A percentile compares a stretch with the other conserved stretches of the same genome.
These are phyloP conservation scores for Ocimum tenuiflorum DNA, from an alignment of 257 asterid species.

Conservation along the genomic window DNA sequence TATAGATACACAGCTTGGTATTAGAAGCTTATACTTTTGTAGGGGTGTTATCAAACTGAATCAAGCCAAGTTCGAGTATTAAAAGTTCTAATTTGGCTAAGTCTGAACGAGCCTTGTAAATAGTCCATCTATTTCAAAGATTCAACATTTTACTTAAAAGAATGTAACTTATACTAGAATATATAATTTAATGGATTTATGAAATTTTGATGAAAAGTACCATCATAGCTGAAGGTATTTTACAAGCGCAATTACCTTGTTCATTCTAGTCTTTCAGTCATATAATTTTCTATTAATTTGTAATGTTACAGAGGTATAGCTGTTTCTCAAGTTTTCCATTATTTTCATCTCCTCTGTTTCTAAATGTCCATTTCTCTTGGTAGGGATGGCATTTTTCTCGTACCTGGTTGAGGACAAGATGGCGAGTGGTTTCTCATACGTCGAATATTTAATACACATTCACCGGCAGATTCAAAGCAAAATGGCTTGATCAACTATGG, in stretches of 20 bases:
- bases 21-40: not conserved
- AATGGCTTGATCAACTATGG: slow-evolving; percentile 51
- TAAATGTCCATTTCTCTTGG: not conserved
- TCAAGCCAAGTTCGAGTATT: not conserved
- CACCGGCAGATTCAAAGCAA: slow-evolving; percentile 92
- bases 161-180: too few relatives aligned
- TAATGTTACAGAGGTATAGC: not conserved
- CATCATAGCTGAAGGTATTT: too few relatives aligned
- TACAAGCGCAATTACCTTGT: too few relatives aligned
- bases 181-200: too few relatives aligned
- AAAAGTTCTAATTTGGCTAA: not conserved
- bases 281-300: too few relatives aligned
- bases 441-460: slow-evolving; percentile 82
- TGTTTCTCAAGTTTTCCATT: not conserved
- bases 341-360: not conserved
- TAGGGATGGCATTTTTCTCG: slow-evolving; percentile 73
- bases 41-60: not conserved
- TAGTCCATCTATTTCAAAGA: too few relatives aligned
- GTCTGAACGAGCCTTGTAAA: not conserved
- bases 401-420: slow-evolving; percentile 84
- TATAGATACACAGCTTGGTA: not conserved
- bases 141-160: too few relatives aligned
- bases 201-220: too few relatives aligned
- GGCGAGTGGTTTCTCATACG: slow-evolving; percentile 67
- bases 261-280: too few relatives aligned